These are phyloP conservation scores for Scutellaria galericulata DNA, from an alignment of 257 asterid genomes.

Conservation along the genomic window DNA sequence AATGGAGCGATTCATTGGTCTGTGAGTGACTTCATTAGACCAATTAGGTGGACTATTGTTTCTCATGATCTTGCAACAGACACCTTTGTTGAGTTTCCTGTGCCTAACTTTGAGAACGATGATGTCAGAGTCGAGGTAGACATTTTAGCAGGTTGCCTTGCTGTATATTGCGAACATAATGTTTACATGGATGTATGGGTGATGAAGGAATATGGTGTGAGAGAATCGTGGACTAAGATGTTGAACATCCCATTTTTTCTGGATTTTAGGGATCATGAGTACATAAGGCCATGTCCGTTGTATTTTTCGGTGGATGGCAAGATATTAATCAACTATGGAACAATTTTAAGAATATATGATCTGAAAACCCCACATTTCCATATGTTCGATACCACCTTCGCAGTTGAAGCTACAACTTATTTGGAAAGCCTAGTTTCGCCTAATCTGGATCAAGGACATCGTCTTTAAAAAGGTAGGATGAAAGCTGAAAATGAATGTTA, in stretches of 20 bases:
- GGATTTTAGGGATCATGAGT: constrained; percentile 14
- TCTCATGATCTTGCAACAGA: constrained; percentile 33
- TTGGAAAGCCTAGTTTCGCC: constrained; percentile 35
- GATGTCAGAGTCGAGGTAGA: constrained; percentile 25
- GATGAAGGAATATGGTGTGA: constrained; percentile 35
- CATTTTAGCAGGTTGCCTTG: constrained; percentile 30
- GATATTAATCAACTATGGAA: constrained; percentile 26
- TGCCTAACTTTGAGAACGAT: constrained; percentile 27
- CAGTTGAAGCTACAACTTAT: constrained; percentile 25
- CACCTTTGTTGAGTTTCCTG: neutral
- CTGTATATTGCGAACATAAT: constrained; percentile 17
- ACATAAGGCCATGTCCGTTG: constrained; percentile 19
- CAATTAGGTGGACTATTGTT: constrained; percentile 12
- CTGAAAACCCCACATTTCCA: neutral
- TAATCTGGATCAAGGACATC: constrained; percentile 23
- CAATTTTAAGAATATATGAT: constrained; percentile 25
- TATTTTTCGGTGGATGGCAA: constrained; percentile 19
- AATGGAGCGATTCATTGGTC: constrained; percentile 41
- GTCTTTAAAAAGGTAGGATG: no score
- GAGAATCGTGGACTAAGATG: constrained; percentile 32
- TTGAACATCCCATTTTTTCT: constrained; percentile 27
- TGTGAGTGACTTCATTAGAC: neutral
- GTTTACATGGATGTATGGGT: constrained; percentile 35
- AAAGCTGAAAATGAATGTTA: no score
- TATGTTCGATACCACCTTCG: constrained; percentile 13